Percentiles rank a stretch among this genome's conserved stretches.
phyloP scores from a whole-genome alignment of 1,284 basidiomycete genomes.

The Cryptococcus hybrid region DNA sequence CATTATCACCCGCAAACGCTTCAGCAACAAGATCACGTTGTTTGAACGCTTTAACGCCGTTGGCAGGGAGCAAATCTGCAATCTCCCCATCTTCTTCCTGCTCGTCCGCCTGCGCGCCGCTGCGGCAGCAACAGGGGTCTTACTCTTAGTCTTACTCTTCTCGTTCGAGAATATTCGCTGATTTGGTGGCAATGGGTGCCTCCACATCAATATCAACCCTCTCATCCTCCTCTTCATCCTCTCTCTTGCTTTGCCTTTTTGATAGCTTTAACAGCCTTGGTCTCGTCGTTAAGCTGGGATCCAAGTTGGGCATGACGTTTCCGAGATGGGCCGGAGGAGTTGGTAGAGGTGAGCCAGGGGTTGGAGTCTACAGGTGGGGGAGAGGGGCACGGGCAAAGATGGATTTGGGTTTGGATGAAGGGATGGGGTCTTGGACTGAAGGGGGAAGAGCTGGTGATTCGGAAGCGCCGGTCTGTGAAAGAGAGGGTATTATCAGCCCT shows the following conservation, averaged over 20 bases:
- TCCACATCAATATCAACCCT: slow-evolving; percentile 69
- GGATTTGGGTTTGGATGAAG: too few species aligned
- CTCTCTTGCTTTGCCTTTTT: slow-evolving; percentile 63
- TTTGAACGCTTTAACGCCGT: slow-evolving; percentile 47
- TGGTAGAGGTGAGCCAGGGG: slow-evolving; percentile 65
- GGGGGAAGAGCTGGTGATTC: too few species aligned
- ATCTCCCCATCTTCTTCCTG: slow-evolving; percentile 62
- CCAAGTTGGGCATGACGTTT: slow-evolving; percentile 60
- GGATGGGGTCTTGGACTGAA: too few species aligned
- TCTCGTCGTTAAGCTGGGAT: slow-evolving; percentile 59
- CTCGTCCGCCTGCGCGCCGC: slow-evolving; percentile 22
- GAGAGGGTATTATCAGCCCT: too few species aligned
- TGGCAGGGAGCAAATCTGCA: slow-evolving; percentile 35
- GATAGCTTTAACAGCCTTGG: slow-evolving; percentile 68
- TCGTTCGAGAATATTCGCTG: neutral
- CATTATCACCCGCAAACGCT: slow-evolving; percentile 96
- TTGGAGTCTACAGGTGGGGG: slow-evolving; percentile 51
- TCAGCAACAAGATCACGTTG: slow-evolving; percentile 81
- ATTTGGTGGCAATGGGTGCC: neutral
- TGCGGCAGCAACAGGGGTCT: too few species aligned
- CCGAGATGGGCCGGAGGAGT: slow-evolving; percentile 54
- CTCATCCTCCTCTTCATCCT: slow-evolving; percentile 64
- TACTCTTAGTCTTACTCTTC: neutral
- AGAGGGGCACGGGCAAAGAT: neutral
- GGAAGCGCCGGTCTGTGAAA: neutral